Conservation (phyloP, 2,329 filamentous ascomycete species). For the Botrytis squamosa region DNA sequence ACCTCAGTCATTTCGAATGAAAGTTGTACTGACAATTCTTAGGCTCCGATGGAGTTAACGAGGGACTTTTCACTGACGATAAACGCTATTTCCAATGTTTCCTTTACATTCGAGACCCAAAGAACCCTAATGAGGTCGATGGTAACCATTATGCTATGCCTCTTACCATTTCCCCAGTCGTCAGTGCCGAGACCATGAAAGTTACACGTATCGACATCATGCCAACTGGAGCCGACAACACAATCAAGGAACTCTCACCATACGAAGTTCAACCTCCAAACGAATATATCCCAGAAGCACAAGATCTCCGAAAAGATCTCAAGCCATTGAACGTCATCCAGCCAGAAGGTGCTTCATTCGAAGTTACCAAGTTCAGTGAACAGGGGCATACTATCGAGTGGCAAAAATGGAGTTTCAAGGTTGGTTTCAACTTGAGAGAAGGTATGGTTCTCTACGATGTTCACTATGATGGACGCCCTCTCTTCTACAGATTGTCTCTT, state of each 20-base stretch:
- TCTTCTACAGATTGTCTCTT: slow-evolving; percentile 66
- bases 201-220: slow-evolving; percentile 68
- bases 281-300: slow-evolving; percentile 65
- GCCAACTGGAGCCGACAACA: slow-evolving; percentile 64
- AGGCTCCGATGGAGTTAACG: slow-evolving; percentile 53
- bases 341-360: slow-evolving; percentile 63
- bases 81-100: slow-evolving; percentile 61
- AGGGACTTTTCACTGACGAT: slow-evolving; percentile 46
- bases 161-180: slow-evolving; percentile 62
- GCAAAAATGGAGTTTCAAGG: slow-evolving; percentile 65
- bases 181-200: slow-evolving; percentile 61
- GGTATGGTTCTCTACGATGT: slow-evolving; percentile 69
- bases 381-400: slow-evolving; percentile 57
- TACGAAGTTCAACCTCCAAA: slow-evolving; percentile 56
- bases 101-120: slow-evolving; percentile 63
- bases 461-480: slow-evolving; percentile 58
- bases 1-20: background rate
- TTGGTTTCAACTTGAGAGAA: slow-evolving; percentile 62
- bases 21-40: slow-evolving; percentile 9
- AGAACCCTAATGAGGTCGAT: slow-evolving; percentile 58
- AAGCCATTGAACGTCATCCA: slow-evolving; percentile 65
- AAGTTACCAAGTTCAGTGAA: slow-evolving; percentile 48
- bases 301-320: slow-evolving; percentile 57
- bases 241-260: slow-evolving; percentile 52
- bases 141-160: slow-evolving; percentile 69